Evolutionary conservation across 2,329 filamentous ascomycete species (phyloP), one percentile per base, ranked within the genome.

Genomic region (Pyricularia sp.): DNA sequence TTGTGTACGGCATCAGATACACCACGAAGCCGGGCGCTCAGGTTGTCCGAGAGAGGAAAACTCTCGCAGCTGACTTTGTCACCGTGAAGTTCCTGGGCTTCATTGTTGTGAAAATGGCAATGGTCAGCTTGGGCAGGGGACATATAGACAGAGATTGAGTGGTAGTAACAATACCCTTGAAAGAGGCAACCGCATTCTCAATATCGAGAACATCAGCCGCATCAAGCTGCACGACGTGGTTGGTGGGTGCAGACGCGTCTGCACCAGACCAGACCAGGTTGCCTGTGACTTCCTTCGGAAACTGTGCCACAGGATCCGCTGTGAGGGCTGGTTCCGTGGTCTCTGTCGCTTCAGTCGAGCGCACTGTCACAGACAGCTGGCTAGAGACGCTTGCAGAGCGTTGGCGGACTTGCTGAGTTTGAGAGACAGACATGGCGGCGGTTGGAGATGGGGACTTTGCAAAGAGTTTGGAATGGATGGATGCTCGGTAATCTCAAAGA

Each of bases 41-140:
- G 72, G 1, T 64, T 73, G 4, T 26, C 20, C 0, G 81, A 80
- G 2, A 85, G 77, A 1, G 76, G 77, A 69, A 85, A 85, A 69
- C 74, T 80, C 20, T 77, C 73, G 2, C 68, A 70, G 20, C 71
- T 75, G 30, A 83, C 76, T 4, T 78, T 74, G 55, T 81, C 78
- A 4, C 78, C 78, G 42, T 80, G 76, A 10, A 82, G 72, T 10
- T 73, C 78, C 30, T 5, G 25, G 11, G 42, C 42, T 50, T 50
- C 42, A 50, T 50, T 20, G 6, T 50, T 50, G 2, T 2, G 12
- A 28, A 64, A 0, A 23, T 50, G 9, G 65, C 17, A 0, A 23
- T 50, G 9, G 65, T 26, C 30, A 26, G 33, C 28, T 63, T 36
- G 33, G 26, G 55, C 33, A n/a, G 9, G 9, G n/a, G 1, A 1